These are phyloP conservation scores for Cutaneotrichosporon sp. DNA, from an alignment of 1,284 basidiomycete genomes.

Conservation along the genomic window DNA sequence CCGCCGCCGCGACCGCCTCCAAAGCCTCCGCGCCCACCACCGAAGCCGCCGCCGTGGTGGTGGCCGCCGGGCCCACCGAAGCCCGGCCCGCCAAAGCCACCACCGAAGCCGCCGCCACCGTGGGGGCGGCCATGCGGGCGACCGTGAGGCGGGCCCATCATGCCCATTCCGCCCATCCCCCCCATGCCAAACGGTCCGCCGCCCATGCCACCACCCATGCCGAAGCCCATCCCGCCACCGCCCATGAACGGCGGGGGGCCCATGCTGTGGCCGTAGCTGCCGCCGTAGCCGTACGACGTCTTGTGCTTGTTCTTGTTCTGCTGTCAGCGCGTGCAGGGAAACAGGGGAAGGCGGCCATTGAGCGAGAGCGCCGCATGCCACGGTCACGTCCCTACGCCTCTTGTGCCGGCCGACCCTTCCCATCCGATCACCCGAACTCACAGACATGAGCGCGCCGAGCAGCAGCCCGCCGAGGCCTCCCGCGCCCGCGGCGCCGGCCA, in stretches of 20 bases:
- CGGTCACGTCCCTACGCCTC: not conserved
- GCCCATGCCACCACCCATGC: slow-evolving; percentile 19
- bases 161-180: slow-evolving; percentile 14
- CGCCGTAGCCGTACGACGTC: slow-evolving; percentile 16
- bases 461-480: slow-evolving; percentile 14
- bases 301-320: slow-evolving; percentile 10
- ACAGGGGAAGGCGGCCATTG: no score
- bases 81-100: not conserved
- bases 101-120: no score
- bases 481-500: not conserved
- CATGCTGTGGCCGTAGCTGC: slow-evolving; percentile 28
- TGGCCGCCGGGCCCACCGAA: slow-evolving; percentile 5
- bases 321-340: not conserved
- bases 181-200: slow-evolving; percentile 15
- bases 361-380: not conserved
- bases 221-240: slow-evolving; percentile 17
- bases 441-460: slow-evolving; percentile 10
- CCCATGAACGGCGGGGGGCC: slow-evolving; percentile 42
- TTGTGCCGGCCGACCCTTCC: not conserved
- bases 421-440: slow-evolving; percentile 3
- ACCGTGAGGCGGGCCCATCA: not conserved
- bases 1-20: slow-evolving; percentile 3
- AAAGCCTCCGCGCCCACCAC: slow-evolving; percentile 10
- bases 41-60: slow-evolving; percentile 5
- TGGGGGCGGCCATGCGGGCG: slow-evolving; percentile 7